Base-by-base conservation (phyloP, 1,284 basidiomycete species). In the Fomitopsis schrenkii region DNA sequence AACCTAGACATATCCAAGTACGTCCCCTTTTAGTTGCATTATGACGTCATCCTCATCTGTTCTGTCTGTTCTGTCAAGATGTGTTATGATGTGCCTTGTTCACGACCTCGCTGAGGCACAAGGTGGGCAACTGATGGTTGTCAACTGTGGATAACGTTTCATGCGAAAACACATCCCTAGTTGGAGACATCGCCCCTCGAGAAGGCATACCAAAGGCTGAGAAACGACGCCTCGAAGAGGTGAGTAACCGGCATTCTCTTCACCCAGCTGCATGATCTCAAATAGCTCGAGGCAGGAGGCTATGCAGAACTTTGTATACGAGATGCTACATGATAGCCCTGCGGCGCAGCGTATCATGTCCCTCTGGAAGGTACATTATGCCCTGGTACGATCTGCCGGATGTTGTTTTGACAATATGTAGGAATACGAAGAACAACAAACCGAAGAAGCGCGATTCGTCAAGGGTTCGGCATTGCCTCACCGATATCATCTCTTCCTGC, bases 41-140 rank as follows among this genome's bases (percentile, higher is more conserved):
- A 88, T 93, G 88, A 85, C 98, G 83, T 88, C 88, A 15, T 71
- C 30, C 19, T 26, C 45, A 26, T 46, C 26, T 26, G 45, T 28
- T 46, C 38, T 15, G 12, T 46, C 26, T 26, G 45, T 28, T 46
- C 38, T 15, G 12, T 33, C 14, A 50, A 50, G 48, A 50, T 50
- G 48, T n/a, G 48, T 50, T 14, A 50, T 50, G 48, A 50, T 50
- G 48, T 50, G 48, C n/a, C 48, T 98, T 19, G 93, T 98, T 7
- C 97, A 98, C 70, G 97, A 99, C 76, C 83, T 99, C 12, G 97
- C 97, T 12, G 97, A 98, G 75, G 97, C 97, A 0, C 93, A 97
- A 76, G 88, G 89, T 85, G 58, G 59, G 67, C 22, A 10, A 10
- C 22, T 41, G 46, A 26, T 2, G 8, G 35, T 22, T 38, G 22